These are phyloP conservation scores for Buddleja alternifolia DNA, from an alignment of 257 asterid genomes.

Conservation along the genomic window DNA sequence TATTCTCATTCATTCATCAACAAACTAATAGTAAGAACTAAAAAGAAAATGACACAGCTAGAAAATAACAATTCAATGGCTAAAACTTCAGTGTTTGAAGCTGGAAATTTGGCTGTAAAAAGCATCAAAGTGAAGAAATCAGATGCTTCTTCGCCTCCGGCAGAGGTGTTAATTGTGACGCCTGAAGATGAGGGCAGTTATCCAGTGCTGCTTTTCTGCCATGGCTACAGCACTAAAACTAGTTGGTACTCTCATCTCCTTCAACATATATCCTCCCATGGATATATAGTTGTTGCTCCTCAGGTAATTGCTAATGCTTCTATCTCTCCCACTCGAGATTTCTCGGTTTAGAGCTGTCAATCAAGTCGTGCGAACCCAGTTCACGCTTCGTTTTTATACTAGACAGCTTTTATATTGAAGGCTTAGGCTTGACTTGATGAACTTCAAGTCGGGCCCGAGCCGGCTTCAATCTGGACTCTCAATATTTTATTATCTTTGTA, in stretches of 20 bases:
- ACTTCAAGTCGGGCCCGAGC: too few relatives aligned
- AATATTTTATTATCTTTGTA: too few relatives aligned
- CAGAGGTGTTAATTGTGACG: constrained; percentile 41
- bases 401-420: too few relatives aligned
- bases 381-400: too few relatives aligned
- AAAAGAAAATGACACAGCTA: constrained; percentile 23
- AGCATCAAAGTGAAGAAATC: constrained; percentile 45
- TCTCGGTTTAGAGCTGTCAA: too few relatives aligned
- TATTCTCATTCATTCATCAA: constrained; percentile 8
- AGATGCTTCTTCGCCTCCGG: constrained; percentile 35
- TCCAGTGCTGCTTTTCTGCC: constrained; percentile 56
- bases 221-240: constrained; percentile 51
- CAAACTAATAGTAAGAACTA: background rate
- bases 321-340: too few relatives aligned
- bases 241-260: constrained; percentile 56
- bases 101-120: constrained; percentile 42
- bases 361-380: too few relatives aligned
- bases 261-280: constrained; percentile 67
- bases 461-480: too few relatives aligned
- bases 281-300: constrained; percentile 65
- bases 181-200: constrained; percentile 52
- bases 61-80: constrained; percentile 11
- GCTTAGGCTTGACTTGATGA: too few relatives aligned
- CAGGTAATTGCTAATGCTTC: constrained; percentile 46
- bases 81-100: constrained; percentile 41